Evolutionary conservation across 345 rosid species (phyloP).

Genomic region (Stellera chamaejasme): DNA sequence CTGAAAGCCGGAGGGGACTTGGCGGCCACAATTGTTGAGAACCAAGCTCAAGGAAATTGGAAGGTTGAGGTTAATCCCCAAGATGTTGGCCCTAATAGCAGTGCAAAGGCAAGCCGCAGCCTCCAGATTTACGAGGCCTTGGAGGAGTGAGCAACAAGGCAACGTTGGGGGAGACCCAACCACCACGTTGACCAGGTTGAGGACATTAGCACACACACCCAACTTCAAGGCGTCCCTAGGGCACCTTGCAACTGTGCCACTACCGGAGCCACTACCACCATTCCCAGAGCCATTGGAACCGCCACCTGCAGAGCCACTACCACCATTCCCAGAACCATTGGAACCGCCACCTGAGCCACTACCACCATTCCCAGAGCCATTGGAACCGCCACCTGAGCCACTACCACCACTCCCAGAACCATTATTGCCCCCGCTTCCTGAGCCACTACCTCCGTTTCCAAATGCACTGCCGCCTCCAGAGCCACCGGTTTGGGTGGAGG

Average conservation of each 20-base stretch:
- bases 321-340: too few species aligned
- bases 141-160: constrained; percentile 49
- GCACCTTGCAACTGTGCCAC: constrained; percentile 27
- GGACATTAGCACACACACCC: constrained; percentile 41
- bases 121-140: constrained; percentile 43
- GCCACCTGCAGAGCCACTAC: constrained; percentile 25
- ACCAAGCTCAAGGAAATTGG: constrained; percentile 43
- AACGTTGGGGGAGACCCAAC: constrained; percentile 41
- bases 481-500: constrained; percentile 19
- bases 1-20: constrained; percentile 51
- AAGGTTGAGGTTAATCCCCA: constrained; percentile 41
- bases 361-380: too few species aligned
- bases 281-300: constrained; percentile 13
- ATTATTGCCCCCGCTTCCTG: too few species aligned
- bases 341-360: constrained; percentile 9
- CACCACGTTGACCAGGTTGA: constrained; percentile 34
- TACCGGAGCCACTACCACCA: background rate
- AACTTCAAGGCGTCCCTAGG: constrained; percentile 55
- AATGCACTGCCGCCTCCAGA: too few species aligned
- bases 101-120: constrained; percentile 76
- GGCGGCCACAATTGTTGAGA: constrained; percentile 28
- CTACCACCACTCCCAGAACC: too few species aligned
- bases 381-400: too few species aligned
- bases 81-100: constrained; percentile 50
- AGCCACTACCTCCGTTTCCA: too few species aligned